A percentile compares a stretch with the other conserved stretches of the same genome.
phyloP scores from a whole-genome alignment of 2,329 filamentous ascomycete genomes.

The Pezicula rhizophila region DNA sequence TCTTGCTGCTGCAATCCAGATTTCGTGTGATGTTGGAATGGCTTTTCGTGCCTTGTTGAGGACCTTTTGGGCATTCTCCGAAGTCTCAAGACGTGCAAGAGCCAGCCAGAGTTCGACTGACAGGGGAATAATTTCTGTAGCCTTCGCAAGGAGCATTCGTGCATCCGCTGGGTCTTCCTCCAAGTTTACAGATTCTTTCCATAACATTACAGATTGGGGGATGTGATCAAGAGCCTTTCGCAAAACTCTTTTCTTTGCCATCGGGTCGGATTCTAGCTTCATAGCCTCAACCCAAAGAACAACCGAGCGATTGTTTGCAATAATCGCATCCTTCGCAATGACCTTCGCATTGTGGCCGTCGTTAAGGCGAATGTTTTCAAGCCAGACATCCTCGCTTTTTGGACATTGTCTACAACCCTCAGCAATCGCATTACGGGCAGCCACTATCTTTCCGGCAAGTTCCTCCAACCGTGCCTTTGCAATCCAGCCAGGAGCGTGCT shows the following conservation, averaged over 20 bases:
- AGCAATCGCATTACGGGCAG: constrained; percentile 81
- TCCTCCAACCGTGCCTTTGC: constrained; percentile 90
- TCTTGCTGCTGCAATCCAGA: constrained; percentile 92
- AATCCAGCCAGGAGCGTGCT: constrained; percentile 92
- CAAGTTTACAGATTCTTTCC: constrained; percentile 95
- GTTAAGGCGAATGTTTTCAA: constrained; percentile 91
- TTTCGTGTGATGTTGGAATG: constrained; percentile 85
- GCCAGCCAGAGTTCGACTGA: constrained; percentile 95
- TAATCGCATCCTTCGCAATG: constrained; percentile 88
- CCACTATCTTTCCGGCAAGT: constrained; percentile 83
- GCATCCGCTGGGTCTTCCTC: constrained; percentile 89
- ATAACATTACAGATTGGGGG: constrained; percentile 90
- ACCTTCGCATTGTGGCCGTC: constrained; percentile 91
- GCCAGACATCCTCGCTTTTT: constrained; percentile 90
- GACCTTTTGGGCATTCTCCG: constrained; percentile 89
- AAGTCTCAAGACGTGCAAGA: constrained; percentile 79
- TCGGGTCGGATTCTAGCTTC: constrained; percentile 75
- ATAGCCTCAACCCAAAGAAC: constrained; percentile 93
- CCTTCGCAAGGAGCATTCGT: constrained; percentile 82
- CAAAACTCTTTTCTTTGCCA: constrained; percentile 87
- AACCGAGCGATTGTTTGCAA: constrained; percentile 83
- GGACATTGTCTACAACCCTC: constrained; percentile 87
- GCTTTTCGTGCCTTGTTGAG: constrained; percentile 93
- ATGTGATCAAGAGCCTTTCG: constrained; percentile 88
- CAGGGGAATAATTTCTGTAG: constrained; percentile 88